Percentiles rank a stretch among this genome's conserved stretches.
phyloP scores from a whole-genome alignment of 495 filamentous ascomycete species.

The Sordaria brevicollis region DNA sequence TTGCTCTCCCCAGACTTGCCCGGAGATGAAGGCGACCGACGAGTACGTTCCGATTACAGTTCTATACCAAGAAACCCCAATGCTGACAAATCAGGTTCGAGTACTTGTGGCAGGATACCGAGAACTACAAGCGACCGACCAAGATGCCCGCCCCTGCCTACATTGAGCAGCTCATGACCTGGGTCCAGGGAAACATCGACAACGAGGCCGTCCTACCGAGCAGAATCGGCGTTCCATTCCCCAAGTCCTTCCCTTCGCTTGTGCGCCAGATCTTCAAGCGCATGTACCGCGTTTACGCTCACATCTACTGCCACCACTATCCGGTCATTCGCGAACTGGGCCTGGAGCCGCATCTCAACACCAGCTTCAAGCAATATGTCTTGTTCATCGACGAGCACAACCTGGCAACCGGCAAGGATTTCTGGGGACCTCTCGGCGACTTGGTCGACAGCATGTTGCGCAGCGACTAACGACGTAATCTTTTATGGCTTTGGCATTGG shows the following conservation, averaged over 20 bases:
- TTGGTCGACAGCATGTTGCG: slow-evolving; percentile 93
- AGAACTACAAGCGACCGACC: slow-evolving; percentile 86
- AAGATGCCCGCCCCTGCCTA: slow-evolving; percentile 97
- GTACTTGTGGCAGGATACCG: slow-evolving; percentile 95
- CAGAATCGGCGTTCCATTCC: slow-evolving; percentile 89
- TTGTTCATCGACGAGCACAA: slow-evolving; percentile 92
- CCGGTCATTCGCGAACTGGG: slow-evolving; percentile 91
- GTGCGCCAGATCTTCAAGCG: slow-evolving; percentile 95
- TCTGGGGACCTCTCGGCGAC: slow-evolving; percentile 94
- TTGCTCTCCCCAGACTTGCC: slow-evolving; percentile 91
- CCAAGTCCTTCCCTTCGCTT: slow-evolving; percentile 78
- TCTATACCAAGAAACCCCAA: neutral
- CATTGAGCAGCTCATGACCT: slow-evolving; percentile 93
- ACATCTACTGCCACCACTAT: slow-evolving; percentile 99
- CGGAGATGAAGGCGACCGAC: slow-evolving; percentile 99
- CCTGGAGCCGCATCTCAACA: slow-evolving; percentile 95
- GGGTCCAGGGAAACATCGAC: slow-evolving; percentile 92
- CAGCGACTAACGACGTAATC: slow-evolving; percentile 52
- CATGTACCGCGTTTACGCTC: slow-evolving; percentile 95
- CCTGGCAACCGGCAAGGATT: slow-evolving; percentile 85
- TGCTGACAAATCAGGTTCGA: slow-evolving; percentile 58
- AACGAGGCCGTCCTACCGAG: slow-evolving; percentile 92
- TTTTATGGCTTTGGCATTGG: neutral
- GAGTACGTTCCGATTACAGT: slow-evolving; percentile 49
- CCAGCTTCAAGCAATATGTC: slow-evolving; percentile 98